These are phyloP conservation scores for Dovyalis caffra DNA, from an alignment of 345 rosid species.

Conservation along the genomic window DNA sequence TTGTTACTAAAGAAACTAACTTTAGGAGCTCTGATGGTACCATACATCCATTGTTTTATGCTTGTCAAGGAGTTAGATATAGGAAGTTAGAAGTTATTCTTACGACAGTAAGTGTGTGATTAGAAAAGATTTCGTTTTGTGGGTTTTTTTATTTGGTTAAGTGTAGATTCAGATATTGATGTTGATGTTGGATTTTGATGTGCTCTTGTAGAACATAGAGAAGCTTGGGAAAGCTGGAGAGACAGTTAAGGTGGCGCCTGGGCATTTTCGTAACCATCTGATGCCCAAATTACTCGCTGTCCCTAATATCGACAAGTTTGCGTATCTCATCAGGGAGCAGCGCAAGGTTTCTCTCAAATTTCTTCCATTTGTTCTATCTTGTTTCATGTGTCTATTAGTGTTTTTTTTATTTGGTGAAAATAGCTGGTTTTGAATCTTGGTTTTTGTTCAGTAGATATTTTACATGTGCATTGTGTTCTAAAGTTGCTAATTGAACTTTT, in stretches of 20 bases:
- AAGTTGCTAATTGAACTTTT: neutral
- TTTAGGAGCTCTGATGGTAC: conserved; percentile 33
- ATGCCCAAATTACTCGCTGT: conserved; percentile 96
- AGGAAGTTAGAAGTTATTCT: conserved; percentile 87
- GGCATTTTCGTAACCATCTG: conserved; percentile 82
- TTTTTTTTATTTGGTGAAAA: too few species aligned
- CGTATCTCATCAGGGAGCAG: conserved; percentile 82
- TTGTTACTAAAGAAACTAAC: conserved; percentile 21
- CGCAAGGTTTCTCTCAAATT: conserved; percentile 52
- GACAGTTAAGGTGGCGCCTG: conserved; percentile 93
- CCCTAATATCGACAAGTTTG: conserved; percentile 88
- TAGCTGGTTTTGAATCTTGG: neutral
- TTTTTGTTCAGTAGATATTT: neutral
- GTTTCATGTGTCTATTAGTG: too few species aligned
- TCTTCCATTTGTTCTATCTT: too few species aligned
- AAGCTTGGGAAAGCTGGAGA: conserved; percentile 96
- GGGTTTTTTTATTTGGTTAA: conserved; percentile 1
- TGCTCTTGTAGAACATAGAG: conserved; percentile 55
- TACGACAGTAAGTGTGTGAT: conserved; percentile 55
- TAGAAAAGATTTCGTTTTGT: neutral
- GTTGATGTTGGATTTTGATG: neutral
- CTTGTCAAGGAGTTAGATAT: conserved; percentile 80
- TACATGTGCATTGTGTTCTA: neutral
- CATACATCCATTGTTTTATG: conserved; percentile 59
- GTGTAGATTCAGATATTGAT: neutral